These are phyloP conservation scores for Mortierella sp. DNA, from an alignment of 371 early-diverging fungal genomes.

Conservation along the genomic window DNA sequence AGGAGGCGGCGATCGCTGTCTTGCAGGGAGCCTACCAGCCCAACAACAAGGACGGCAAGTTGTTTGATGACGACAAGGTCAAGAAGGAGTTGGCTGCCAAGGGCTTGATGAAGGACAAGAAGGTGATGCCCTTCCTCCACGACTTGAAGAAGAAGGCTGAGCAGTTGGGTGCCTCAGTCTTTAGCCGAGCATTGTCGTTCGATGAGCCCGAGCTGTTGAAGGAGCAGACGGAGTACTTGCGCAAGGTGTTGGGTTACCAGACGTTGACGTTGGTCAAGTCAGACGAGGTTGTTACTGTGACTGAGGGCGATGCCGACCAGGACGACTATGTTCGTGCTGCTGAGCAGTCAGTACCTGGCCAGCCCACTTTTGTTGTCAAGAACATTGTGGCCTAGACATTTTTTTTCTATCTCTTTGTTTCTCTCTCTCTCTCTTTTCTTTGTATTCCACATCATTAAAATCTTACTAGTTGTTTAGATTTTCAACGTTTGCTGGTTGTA, in stretches of 20 bases:
- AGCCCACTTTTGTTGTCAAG: conserved; percentile 64
- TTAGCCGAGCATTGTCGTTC: conserved; percentile 87
- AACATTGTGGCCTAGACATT: conserved; percentile 37
- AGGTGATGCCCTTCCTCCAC: conserved; percentile 94
- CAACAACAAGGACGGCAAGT: conserved; percentile 61
- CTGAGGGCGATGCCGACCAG: conserved; percentile 51
- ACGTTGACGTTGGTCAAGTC: conserved; percentile 60
- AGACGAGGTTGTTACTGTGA: conserved; percentile 54
- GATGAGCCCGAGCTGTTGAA: conserved; percentile 82
- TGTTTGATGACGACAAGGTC: conserved; percentile 82
- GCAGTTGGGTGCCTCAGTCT: conserved; percentile 77
- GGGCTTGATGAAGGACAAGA: conserved; percentile 93
- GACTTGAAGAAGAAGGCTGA: conserved; percentile 84
- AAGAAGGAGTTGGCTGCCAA: conserved; percentile 75
- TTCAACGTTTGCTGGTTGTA: too few species aligned
- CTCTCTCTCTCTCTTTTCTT: not conserved
- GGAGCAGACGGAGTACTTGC: conserved; percentile 67
- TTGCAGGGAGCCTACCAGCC: conserved; percentile 79
- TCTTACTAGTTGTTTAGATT: not conserved
- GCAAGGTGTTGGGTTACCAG: conserved; percentile 63
- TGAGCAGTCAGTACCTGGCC: conserved; percentile 78
- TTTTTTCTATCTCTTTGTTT: not conserved
- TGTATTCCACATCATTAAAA: conserved; percentile 13
- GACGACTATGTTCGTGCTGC: conserved; percentile 69
- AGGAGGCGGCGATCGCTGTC: conserved; percentile 82